These are phyloP conservation scores for Xylona heveae DNA, from an alignment of 495 filamentous ascomycete species.

Conservation along the genomic window DNA sequence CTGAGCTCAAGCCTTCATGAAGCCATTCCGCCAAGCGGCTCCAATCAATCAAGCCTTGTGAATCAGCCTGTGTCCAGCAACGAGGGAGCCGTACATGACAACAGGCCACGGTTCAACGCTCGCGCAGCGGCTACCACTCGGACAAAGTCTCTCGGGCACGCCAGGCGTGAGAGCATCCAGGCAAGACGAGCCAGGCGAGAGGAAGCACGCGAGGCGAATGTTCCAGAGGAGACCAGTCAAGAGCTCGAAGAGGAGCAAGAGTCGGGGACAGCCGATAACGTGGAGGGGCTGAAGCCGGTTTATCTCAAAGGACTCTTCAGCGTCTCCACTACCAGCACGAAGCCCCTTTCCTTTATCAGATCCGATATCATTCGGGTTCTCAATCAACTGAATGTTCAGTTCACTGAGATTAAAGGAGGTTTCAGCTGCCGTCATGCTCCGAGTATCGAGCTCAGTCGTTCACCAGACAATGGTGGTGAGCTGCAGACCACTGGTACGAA, in stretches of 20 bases:
- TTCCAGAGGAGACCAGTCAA: constrained; percentile 61
- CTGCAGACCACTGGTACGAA: constrained; percentile 14
- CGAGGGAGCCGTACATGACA: constrained; percentile 16
- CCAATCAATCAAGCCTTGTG: constrained; percentile 39
- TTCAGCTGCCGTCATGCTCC: constrained; percentile 78
- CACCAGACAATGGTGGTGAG: constrained; percentile 11
- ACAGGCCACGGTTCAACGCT: constrained; percentile 21
- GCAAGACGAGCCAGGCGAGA: constrained; percentile 51
- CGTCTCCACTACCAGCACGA: constrained; percentile 87
- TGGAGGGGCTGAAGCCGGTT: constrained; percentile 67
- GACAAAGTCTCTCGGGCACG: constrained; percentile 80
- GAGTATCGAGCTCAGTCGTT: constrained; percentile 68
- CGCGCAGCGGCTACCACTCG: constrained; percentile 42
- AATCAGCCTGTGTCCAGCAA: constrained; percentile 17
- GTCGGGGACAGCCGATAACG: constrained; percentile 15
- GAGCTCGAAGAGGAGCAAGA: constrained; percentile 25
- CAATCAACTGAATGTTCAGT: constrained; percentile 70
- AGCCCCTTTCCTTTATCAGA: constrained; percentile 64
- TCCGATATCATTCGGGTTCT: constrained; percentile 84
- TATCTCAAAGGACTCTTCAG: constrained; percentile 96
- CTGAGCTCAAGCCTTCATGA: constrained; percentile 26
- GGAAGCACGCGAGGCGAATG: constrained; percentile 42
- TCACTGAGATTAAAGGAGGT: constrained; percentile 76
- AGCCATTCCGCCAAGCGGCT: constrained; percentile 53
- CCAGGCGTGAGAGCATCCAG: constrained; percentile 75